Evolutionary conservation across 176 grass and related monocot genomes (phyloP).

Genomic region (Avena sativa): DNA sequence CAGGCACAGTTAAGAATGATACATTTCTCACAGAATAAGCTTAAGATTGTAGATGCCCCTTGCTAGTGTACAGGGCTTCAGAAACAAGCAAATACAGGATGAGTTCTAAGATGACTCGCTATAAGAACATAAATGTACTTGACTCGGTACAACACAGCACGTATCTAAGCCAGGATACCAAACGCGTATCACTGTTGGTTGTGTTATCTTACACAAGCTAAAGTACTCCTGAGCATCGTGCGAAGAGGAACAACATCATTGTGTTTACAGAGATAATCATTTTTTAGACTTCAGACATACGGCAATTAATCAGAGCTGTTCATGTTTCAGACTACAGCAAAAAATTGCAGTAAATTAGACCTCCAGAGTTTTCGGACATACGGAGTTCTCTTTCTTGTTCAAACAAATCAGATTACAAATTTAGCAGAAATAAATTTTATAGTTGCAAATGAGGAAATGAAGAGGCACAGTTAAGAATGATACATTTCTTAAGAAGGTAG

Average conservation of each 20-base stretch:
- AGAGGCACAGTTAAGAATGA: background rate
- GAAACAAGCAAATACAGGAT: background rate
- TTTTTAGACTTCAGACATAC: background rate
- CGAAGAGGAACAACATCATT: background rate
- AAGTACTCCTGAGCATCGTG: background rate
- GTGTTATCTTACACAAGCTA: background rate
- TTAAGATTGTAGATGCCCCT: no score
- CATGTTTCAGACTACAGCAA: conserved; percentile 7
- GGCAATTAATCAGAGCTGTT: background rate
- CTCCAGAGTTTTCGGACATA: background rate
- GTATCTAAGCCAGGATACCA: background rate
- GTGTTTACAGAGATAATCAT: conserved; percentile 17
- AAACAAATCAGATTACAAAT: conserved; percentile 12
- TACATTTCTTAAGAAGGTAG: background rate
- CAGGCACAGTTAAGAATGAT: no score
- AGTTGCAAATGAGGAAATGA: conserved; percentile 16
- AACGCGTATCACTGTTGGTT: background rate
- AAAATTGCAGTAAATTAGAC: background rate
- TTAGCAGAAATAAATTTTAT: background rate
- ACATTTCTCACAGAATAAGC: no score
- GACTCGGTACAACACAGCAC: background rate
- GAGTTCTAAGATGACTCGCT: background rate
- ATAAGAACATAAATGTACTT: background rate
- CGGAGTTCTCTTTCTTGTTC: background rate
- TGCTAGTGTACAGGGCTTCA: background rate